phyloP scores from a whole-genome alignment of 2,329 filamentous ascomycete species.

The Achaetomium macrosporum region DNA sequence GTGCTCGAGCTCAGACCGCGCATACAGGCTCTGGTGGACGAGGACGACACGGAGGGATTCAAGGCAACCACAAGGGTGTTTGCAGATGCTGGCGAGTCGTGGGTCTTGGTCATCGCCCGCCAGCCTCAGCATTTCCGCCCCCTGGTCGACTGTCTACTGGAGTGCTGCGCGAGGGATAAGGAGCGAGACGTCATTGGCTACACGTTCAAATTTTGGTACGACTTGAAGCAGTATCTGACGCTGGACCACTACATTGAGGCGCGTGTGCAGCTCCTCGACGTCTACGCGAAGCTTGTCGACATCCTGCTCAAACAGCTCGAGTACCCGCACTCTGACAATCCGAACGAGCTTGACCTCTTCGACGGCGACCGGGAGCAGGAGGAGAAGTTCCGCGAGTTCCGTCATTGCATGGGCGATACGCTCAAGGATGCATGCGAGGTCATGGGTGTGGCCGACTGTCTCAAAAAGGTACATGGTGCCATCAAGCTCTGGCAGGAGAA shows the following conservation, averaged over 20 bases:
- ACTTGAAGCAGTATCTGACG: constrained; percentile 92
- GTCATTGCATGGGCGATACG: constrained; percentile 95
- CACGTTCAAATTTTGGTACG: constrained; percentile 97
- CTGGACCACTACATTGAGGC: constrained; percentile 84
- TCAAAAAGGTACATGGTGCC: constrained; percentile 78
- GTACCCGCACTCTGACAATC: constrained; percentile 71
- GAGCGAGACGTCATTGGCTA: constrained; percentile 88
- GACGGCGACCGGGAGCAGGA: constrained; percentile 93
- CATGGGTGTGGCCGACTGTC: constrained; percentile 84
- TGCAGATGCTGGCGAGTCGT: constrained; percentile 86
- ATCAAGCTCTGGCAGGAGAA: constrained; percentile 86
- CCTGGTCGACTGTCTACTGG: constrained; percentile 85
- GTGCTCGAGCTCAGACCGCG: constrained; percentile 71
- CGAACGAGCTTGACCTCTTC: constrained; percentile 77
- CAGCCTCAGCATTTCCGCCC: constrained; percentile 74
- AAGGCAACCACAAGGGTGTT: constrained; percentile 88
- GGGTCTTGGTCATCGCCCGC: constrained; percentile 86
- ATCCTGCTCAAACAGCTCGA: constrained; percentile 87
- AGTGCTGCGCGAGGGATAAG: constrained; percentile 80
- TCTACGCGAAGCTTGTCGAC: constrained; percentile 87
- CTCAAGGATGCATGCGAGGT: constrained; percentile 96
- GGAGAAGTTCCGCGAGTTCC: constrained; percentile 94
- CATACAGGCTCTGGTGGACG: constrained; percentile 66
- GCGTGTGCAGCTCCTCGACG: constrained; percentile 66
- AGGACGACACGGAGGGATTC: constrained; percentile 79